phyloP scores from a whole-genome alignment of 306 rosid genomes.

The Albizia julibrissin region DNA sequence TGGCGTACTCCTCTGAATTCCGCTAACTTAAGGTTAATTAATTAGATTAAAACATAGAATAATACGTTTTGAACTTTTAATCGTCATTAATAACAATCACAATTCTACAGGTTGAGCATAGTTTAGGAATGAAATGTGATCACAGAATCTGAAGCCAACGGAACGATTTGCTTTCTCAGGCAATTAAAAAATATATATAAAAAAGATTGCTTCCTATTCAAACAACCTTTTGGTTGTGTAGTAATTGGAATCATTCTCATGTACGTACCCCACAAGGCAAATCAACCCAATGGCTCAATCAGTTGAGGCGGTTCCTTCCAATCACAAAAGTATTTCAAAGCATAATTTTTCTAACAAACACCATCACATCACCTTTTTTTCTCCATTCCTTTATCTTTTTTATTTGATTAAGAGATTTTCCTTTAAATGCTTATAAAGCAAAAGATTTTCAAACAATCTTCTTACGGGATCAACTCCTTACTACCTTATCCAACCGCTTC shows the following conservation, averaged over 20 bases:
- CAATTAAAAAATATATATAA: too few species aligned
- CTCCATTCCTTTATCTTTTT: too few species aligned
- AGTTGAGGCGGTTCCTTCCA: constrained; percentile 18
- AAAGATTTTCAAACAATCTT: too few species aligned
- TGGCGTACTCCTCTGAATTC: not conserved
- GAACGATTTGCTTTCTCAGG: not conserved
- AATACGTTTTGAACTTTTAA: not conserved
- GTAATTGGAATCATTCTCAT: constrained; percentile 30
- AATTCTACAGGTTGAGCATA: too few species aligned
- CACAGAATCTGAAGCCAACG: not conserved
- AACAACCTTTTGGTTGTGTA: constrained; percentile 13
- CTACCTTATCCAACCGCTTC: too few species aligned
- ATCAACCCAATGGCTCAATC: not conserved
- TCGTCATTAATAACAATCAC: not conserved
- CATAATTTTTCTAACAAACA: not conserved
- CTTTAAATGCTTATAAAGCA: too few species aligned
- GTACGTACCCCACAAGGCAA: constrained; percentile 24
- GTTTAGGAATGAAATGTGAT: not conserved
- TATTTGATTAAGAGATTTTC: too few species aligned
- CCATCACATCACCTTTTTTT: constrained; percentile 22
- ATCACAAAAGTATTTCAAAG: constrained; percentile 6
- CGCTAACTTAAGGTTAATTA: not conserved
- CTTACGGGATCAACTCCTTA: too few species aligned
- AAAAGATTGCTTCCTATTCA: not conserved
- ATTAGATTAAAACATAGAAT: not conserved